Base-by-base conservation (phyloP, 2,329 filamentous ascomycete genomes). In the Dactylellina sp. region DNA sequence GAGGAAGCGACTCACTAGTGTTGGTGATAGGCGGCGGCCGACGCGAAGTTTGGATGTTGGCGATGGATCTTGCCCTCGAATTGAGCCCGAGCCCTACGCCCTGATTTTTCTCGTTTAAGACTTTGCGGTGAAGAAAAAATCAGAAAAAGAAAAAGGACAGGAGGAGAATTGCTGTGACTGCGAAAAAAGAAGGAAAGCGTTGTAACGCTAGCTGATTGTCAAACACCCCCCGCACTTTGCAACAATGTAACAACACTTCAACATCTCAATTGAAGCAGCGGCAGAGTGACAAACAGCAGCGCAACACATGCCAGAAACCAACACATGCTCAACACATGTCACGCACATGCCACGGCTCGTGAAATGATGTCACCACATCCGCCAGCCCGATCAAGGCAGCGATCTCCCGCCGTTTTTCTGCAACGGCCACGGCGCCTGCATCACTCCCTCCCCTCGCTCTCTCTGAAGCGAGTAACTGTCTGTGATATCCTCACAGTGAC, bases 31-130 rank as follows among this genome's bases (percentile, higher is more conserved):
- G 63, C 63, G 63, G 55, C 14, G 14, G 52, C 42, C 25, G 50
- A 59, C 50, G 66, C 65, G 66, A 39, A 16, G 50, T 46, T 50
- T 53, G 70, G 49, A 74, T 50, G 61, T 66, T 74, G 70, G 61
- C 61, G 70, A 66, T 66, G 70, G 55, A 64, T 66, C 61, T 74
- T 74, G 70, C 70, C 70, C 70, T 74, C 61, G 70, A 74, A 56
- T 66, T 55, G 64, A 61, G 61, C 70, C 70, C 70, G 61, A 66
- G 61, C 70, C 70, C 70, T 74, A 74, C 68, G 55, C 70, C 70
- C 70, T 74, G 55, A 52, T 32, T 60, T 64, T 72, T 72, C 65
- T 71, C 57, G 57, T 57, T 63, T 71, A 63, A 71, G 68, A 53
- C 47, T 62, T 16, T 47, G 47, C 42, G 40, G 70, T 66, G 55